A percentile compares a stretch with the other conserved stretches of the same genome.
phyloP scores from a whole-genome alignment of 2,329 filamentous ascomycete species.

The Phialophora chinensis region DNA sequence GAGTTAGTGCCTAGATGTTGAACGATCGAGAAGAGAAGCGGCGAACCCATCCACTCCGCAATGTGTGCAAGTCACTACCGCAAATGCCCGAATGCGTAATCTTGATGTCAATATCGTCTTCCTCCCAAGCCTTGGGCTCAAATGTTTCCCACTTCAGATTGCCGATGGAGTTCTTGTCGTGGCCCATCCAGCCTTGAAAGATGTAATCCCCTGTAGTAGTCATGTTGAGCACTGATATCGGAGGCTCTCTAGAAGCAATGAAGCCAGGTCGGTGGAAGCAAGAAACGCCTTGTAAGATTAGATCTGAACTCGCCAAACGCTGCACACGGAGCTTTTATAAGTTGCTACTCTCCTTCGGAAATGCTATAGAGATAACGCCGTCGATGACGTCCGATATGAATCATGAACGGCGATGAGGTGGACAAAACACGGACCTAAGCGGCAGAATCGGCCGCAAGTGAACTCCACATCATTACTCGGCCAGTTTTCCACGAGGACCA shows the following conservation, averaged over 20 bases:
- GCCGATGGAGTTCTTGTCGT: neutral
- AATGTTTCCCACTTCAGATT: neutral
- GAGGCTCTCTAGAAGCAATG: neutral
- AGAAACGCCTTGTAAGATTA: too few relatives aligned
- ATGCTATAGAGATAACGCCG: too few relatives aligned
- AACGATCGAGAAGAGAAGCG: neutral
- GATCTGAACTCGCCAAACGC: too few relatives aligned
- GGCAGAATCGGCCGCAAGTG: too few relatives aligned
- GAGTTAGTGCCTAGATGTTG: neutral
- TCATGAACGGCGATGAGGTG: too few relatives aligned
- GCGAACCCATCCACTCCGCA: conserved; percentile 36
- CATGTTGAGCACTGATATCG: neutral
- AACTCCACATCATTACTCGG: too few relatives aligned
- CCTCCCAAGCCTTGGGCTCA: conserved; percentile 5
- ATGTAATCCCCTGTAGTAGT: neutral
- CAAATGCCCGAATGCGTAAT: conserved; percentile 71
- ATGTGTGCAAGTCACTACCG: conserved; percentile 62
- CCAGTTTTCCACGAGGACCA: too few relatives aligned
- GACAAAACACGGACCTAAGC: too few relatives aligned
- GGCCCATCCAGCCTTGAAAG: conserved; percentile 2
- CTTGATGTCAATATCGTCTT: conserved; percentile 66
- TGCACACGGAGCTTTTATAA: too few relatives aligned
- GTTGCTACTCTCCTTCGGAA: too few relatives aligned
- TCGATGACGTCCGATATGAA: too few relatives aligned
- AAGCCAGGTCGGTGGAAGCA: neutral